A percentile compares a stretch with the other conserved stretches of the same genome.
Evolutionary conservation across 2,329 filamentous ascomycete species (phyloP).

Genomic region (Trichoderma afroharzianum): DNA sequence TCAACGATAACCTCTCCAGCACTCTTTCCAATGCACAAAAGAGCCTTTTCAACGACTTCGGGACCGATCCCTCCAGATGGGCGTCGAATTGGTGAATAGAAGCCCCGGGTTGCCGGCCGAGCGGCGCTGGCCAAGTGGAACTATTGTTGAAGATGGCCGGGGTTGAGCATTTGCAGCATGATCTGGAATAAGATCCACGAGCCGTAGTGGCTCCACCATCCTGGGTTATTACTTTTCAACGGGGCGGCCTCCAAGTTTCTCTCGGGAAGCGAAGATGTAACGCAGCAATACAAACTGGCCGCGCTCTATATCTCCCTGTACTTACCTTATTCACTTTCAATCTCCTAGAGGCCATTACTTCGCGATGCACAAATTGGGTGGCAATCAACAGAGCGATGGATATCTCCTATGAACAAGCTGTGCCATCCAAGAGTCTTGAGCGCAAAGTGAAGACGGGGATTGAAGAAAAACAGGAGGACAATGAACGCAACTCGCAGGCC

Average conservation of each 20-base stretch:
- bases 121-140: not conserved
- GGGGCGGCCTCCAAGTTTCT: not conserved
- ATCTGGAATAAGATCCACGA: not conserved
- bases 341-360: not conserved
- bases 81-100: not conserved
- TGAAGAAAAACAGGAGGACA: not conserved
- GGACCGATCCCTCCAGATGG: not conserved
- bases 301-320: not conserved
- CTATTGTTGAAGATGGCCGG: not conserved
- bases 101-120: not conserved
- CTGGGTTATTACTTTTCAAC: not conserved
- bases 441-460: not conserved
- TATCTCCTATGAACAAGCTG: not conserved
- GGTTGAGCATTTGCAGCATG: not conserved
- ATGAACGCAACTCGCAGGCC: not conserved
- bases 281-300: not conserved
- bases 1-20: not conserved
- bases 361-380: not conserved
- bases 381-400: not conserved
- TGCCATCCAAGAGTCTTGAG: not conserved
- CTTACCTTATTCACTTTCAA: not conserved
- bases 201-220: not conserved
- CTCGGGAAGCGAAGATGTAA: not conserved
- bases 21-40: not conserved
- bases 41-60: not conserved